Conservation (phyloP, 495 filamentous ascomycete genomes). For the Lophiostoma macrostomum region DNA sequence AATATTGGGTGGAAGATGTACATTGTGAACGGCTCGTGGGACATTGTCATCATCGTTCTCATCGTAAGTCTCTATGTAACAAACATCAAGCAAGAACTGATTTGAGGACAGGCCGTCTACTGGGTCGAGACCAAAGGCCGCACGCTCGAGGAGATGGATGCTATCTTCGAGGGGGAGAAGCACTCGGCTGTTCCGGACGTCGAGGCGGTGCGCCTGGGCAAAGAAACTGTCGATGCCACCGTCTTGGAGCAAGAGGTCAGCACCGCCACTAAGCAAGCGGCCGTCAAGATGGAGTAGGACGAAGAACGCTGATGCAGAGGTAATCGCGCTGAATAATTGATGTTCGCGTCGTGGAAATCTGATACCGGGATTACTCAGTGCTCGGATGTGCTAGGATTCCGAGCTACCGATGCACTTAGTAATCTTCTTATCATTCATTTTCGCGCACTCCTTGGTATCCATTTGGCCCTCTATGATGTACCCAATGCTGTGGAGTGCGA, state of each 20-base stretch:
- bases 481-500: too few species aligned
- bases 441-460: too few species aligned
- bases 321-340: too few species aligned
- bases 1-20: constrained; percentile 37
- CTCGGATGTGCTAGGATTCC: too few species aligned
- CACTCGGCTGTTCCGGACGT: constrained; percentile 34
- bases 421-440: too few species aligned
- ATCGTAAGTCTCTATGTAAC: constrained; percentile 29
- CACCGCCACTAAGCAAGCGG: neutral
- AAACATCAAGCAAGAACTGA: too few species aligned
- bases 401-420: too few species aligned
- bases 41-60: constrained; percentile 31
- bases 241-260: constrained; percentile 3
- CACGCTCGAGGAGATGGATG: constrained; percentile 20
- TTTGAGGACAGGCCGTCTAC: constrained; percentile 44
- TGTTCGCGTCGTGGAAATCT: too few species aligned
- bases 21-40: constrained; percentile 32
- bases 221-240: neutral
- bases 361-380: too few species aligned
- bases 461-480: too few species aligned
- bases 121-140: constrained; percentile 23
- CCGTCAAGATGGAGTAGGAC: too few species aligned
- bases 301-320: too few species aligned
- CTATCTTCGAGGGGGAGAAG: constrained; percentile 18
- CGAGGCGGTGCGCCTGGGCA: constrained; percentile 41